These are phyloP conservation scores for Botryotinia globosa DNA, from an alignment of 2,329 filamentous ascomycete species.

Conservation along the genomic window DNA sequence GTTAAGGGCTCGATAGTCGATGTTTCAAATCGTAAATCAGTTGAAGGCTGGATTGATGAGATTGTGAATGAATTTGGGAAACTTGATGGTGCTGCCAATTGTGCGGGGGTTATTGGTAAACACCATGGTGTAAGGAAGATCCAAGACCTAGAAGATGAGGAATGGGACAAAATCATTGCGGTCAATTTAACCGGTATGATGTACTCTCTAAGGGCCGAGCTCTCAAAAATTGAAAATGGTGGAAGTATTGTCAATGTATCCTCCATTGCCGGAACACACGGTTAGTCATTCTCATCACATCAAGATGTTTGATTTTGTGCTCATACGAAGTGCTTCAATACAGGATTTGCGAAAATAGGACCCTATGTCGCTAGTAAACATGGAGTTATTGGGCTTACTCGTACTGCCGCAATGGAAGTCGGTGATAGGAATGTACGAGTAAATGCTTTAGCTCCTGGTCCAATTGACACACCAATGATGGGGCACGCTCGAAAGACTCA, in stretches of 20 bases:
- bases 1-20: conserved; percentile 23
- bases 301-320: not conserved
- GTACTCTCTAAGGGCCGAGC: conserved; percentile 42
- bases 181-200: conserved; percentile 43
- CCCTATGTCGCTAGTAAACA: conserved; percentile 39
- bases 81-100: conserved; percentile 50
- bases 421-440: conserved; percentile 41
- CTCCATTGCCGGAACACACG: conserved; percentile 51
- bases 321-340: conserved; percentile 34
- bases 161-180: conserved; percentile 42
- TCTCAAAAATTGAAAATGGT: conserved; percentile 42
- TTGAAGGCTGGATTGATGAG: conserved; percentile 41
- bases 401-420: conserved; percentile 33
- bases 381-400: conserved; percentile 43
- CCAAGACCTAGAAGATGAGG: conserved; percentile 38
- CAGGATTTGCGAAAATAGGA: conserved; percentile 37
- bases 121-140: conserved; percentile 36
- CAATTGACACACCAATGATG: conserved; percentile 51
- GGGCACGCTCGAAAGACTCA: conserved; percentile 33
- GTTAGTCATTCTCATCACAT: conserved; percentile 29
- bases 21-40: conserved; percentile 35
- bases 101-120: conserved; percentile 45
- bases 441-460: conserved; percentile 38
- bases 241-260: conserved; percentile 42
- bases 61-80: conserved; percentile 40